These are phyloP conservation scores for Moniliophthora roreri DNA, from an alignment of 1,284 basidiomycete species.

Conservation along the genomic window DNA sequence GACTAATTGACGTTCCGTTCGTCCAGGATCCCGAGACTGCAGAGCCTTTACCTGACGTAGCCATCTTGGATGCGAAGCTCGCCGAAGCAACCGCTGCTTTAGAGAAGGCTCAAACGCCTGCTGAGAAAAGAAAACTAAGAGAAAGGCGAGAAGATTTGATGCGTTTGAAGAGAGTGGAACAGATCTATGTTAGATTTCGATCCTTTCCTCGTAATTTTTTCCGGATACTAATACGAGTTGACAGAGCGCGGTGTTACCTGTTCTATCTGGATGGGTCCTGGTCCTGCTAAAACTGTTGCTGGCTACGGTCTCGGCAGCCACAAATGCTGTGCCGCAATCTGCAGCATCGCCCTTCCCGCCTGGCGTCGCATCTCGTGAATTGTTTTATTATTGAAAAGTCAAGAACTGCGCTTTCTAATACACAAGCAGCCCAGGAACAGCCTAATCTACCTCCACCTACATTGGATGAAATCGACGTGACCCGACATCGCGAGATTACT, in stretches of 20 bases:
- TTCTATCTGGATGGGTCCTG: conserved; percentile 84
- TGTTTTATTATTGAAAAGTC: conserved; percentile 5
- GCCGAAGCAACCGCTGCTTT: conserved; percentile 64
- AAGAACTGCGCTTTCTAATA: conserved; percentile 10
- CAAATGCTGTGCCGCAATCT: conserved; percentile 55
- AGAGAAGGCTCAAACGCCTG: conserved; percentile 47
- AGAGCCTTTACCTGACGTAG: conserved; percentile 68
- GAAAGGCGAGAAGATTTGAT: conserved; percentile 78
- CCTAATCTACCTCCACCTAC: conserved; percentile 66
- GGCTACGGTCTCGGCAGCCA: conserved; percentile 84
- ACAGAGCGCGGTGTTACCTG: conserved; percentile 77
- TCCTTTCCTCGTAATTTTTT: too few relatives aligned
- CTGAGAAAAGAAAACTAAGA: conserved; percentile 63
- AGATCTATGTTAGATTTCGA: conserved; percentile 92
- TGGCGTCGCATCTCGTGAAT: conserved; percentile 68
- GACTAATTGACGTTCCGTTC: too few relatives aligned
- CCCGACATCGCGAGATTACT: conserved; percentile 95
- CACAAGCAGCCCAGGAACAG: conserved; percentile 54
- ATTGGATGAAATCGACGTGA: conserved; percentile 94
- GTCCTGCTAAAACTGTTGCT: conserved; percentile 87
- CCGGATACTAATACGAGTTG: too few relatives aligned
- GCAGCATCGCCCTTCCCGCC: conserved; percentile 69
- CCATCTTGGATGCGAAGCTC: conserved; percentile 69
- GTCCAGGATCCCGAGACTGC: conserved; percentile 55
- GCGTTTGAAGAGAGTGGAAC: conserved; percentile 84